Evolutionary conservation across 768 basidiomycete genomes (phyloP).

Genomic region (Kwoniella europaea): DNA sequence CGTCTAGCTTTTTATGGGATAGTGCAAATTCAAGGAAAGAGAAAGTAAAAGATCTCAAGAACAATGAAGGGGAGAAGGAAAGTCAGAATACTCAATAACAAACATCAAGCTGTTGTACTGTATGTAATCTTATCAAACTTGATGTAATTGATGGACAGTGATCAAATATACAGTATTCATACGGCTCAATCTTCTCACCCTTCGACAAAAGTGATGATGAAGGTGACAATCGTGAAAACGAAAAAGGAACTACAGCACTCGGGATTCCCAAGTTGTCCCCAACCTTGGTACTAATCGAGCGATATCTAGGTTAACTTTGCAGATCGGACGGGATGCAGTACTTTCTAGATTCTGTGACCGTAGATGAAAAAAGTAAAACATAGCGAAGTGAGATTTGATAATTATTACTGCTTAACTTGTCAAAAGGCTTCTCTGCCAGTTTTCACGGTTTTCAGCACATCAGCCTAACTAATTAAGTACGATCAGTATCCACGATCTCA

Average conservation of each 20-base stretch:
- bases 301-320: not conserved
- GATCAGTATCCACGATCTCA: no score
- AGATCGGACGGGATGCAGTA: not conserved
- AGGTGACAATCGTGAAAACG: no score
- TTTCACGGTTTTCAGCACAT: not conserved
- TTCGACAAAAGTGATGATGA: no score
- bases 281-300: not conserved
- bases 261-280: not conserved
- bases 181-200: no score
- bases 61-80: not conserved
- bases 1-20: constrained; percentile 56
- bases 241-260: not conserved
- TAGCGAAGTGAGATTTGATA: not conserved
- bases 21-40: constrained; percentile 51
- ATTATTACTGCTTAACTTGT: not conserved
- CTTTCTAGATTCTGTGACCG: not conserved
- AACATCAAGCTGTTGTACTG: not conserved
- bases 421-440: not conserved
- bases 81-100: not conserved
- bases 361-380: not conserved
- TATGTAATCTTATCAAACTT: not conserved
- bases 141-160: no score
- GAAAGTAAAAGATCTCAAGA: not conserved
- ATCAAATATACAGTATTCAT: no score
- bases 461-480: not conserved